A percentile compares a stretch with the other conserved stretches of the same genome.
Evolutionary conservation across 2,329 filamentous ascomycete species (phyloP).

Genomic region (Lachnellula occidentalis): DNA sequence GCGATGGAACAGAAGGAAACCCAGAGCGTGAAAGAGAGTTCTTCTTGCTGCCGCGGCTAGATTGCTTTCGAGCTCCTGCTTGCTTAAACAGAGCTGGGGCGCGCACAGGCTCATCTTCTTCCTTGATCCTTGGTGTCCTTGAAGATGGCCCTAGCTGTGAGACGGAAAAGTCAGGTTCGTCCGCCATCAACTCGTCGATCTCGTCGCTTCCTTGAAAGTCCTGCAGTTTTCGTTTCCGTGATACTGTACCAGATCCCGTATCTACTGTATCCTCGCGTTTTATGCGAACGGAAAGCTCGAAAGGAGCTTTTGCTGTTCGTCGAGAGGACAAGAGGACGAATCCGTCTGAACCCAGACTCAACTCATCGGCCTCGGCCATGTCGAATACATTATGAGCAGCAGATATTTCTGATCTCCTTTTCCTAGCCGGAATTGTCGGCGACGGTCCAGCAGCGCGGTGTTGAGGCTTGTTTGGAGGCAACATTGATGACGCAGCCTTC

Average conservation of each 20-base stretch:
- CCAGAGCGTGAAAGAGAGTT: not conserved
- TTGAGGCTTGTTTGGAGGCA: conserved; percentile 1
- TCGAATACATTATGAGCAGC: not conserved
- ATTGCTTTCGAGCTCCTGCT: not conserved
- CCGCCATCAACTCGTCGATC: conserved; percentile 7
- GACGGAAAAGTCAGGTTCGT: conserved; percentile 1
- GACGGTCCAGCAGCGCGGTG: not conserved
- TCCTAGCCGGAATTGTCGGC: not conserved
- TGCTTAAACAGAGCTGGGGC: not conserved
- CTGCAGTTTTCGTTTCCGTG: conserved; percentile 17
- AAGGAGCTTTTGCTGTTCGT: conserved; percentile 6
- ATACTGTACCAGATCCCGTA: not conserved
- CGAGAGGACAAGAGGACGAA: conserved; percentile 19
- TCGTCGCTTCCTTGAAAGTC: conserved; percentile 9
- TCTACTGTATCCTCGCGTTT: conserved; percentile 14
- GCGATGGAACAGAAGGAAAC: not conserved
- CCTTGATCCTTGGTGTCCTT: conserved; percentile 1
- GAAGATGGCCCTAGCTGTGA: not conserved
- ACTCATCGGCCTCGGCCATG: conserved; percentile 25
- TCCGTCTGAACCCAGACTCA: conserved; percentile 23
- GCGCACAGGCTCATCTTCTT: not conserved
- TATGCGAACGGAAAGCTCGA: conserved; percentile 7
- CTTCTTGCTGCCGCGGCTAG: not conserved
- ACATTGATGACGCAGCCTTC: not conserved
- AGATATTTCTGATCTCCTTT: conserved; percentile 1